A percentile compares a stretch with the other conserved stretches of the same genome.
Conservation (phyloP, 2,329 filamentous ascomycete genomes). For the Penicillium frequentans region DNA sequence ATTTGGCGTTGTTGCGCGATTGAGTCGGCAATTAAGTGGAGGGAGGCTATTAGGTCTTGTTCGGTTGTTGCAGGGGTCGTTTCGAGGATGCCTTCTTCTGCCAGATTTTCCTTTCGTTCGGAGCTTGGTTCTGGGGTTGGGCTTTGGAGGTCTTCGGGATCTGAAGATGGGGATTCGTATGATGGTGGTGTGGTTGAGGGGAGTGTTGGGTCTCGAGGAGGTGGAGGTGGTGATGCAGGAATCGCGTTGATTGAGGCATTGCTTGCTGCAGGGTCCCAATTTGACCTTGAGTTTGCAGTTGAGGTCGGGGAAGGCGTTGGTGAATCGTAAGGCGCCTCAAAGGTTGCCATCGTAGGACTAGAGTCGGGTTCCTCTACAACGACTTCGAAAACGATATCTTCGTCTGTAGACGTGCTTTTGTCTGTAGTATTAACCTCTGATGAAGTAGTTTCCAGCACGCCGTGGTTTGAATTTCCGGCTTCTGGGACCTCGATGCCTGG, state of each 20-base stretch:
- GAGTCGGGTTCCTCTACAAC: neutral
- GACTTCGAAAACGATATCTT: too few relatives aligned
- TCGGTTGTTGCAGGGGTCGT: constrained; percentile 26
- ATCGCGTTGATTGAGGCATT: neutral
- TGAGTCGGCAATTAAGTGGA: constrained; percentile 76
- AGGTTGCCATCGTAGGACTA: neutral
- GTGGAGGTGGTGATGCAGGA: neutral
- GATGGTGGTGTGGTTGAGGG: neutral
- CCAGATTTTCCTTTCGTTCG: too few relatives aligned
- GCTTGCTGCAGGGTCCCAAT: neutral
- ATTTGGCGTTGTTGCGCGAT: constrained; percentile 78
- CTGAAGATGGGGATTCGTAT: neutral
- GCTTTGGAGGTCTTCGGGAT: neutral
- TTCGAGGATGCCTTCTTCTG: neutral
- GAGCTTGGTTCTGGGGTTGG: neutral
- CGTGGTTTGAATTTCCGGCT: too few relatives aligned
- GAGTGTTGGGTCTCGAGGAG: neutral
- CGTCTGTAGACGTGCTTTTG: neutral
- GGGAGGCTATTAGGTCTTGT: constrained; percentile 64
- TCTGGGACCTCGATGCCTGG: too few relatives aligned
- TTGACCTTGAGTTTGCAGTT: neutral
- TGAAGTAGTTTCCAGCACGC: too few relatives aligned
- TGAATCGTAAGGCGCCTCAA: neutral
- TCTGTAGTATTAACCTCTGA: too few relatives aligned
- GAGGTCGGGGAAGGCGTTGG: neutral